These are phyloP conservation scores for Pachysolen tannophilus DNA, from an alignment of 805 yeast species.

Conservation along the genomic window DNA sequence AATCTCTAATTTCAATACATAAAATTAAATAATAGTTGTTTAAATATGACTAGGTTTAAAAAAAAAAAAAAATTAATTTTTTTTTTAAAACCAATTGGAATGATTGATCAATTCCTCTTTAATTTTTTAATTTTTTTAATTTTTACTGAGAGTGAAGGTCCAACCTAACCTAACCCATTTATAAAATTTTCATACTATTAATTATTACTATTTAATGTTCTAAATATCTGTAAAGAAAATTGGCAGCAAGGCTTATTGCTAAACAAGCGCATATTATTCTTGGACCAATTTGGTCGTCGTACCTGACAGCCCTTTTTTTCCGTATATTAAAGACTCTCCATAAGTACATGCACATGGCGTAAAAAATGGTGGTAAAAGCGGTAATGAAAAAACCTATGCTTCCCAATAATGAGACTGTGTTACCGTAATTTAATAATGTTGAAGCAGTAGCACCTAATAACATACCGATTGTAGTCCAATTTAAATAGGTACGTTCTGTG, in stretches of 20 bases:
- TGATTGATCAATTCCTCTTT: too few species aligned
- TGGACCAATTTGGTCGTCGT: conserved; percentile 87
- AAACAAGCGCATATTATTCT: conserved; percentile 58
- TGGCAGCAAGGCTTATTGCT: conserved; percentile 1
- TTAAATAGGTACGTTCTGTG: conserved; percentile 87
- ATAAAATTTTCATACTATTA: too few species aligned
- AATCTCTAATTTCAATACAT: too few species aligned
- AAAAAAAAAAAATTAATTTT: too few species aligned
- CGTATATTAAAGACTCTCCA: conserved; percentile 82
- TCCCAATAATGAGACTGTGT: conserved; percentile 65
- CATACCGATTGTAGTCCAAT: conserved; percentile 91
- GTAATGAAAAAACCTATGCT: conserved; percentile 81
- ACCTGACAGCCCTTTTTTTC: conserved; percentile 71
- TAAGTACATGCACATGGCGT: conserved; percentile 67
- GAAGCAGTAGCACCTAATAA: conserved; percentile 85
- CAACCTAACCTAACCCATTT: too few species aligned
- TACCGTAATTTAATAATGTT: conserved; percentile 79
- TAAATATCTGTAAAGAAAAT: neutral
- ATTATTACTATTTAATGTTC: neutral
- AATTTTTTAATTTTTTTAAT: too few species aligned
- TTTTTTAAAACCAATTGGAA: too few species aligned
- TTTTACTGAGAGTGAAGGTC: too few species aligned
- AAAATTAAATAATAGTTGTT: too few species aligned
- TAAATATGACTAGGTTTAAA: too few species aligned
- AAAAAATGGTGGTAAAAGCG: conserved; percentile 63